These are phyloP conservation scores for Agaricus blazei DNA, from an alignment of 768 basidiomycete species.

Conservation along the genomic window DNA sequence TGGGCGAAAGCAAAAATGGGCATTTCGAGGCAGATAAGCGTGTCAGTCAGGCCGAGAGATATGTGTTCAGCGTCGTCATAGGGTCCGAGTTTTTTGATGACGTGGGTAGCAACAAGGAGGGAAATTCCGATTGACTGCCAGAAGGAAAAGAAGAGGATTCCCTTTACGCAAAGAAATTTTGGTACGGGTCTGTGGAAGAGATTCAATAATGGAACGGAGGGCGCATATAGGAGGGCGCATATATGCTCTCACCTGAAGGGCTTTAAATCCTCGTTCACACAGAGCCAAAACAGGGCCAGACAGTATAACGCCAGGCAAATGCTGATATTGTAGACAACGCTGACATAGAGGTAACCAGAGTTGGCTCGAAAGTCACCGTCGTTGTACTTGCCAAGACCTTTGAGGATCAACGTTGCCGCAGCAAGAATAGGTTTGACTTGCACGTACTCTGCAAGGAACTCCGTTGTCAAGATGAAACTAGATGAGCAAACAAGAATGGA, in stretches of 20 bases:
- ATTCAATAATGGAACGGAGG: slow-evolving; percentile 1
- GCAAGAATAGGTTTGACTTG: slow-evolving; percentile 93
- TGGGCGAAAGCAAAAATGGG: slow-evolving; percentile 95
- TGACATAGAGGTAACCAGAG: slow-evolving; percentile 91
- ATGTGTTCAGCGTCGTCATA: slow-evolving; percentile 88
- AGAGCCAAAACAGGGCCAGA: slow-evolving; percentile 95
- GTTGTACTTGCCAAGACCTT: slow-evolving; percentile 80
- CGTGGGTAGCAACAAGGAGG: slow-evolving; percentile 77
- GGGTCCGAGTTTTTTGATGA: slow-evolving; percentile 75
- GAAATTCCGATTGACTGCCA: slow-evolving; percentile 92
- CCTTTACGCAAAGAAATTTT: slow-evolving; percentile 98
- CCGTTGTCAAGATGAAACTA: background rate
- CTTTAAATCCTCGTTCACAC: slow-evolving; percentile 81
- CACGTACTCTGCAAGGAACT: slow-evolving; percentile 73
- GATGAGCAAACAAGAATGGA: slow-evolving; percentile 2
- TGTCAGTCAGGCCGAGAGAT: slow-evolving; percentile 85
- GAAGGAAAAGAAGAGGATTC: slow-evolving; percentile 97
- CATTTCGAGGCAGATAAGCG: slow-evolving; percentile 95
- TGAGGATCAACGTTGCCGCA: slow-evolving; percentile 76
- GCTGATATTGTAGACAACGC: slow-evolving; percentile 77
- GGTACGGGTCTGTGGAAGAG: slow-evolving; percentile 66
- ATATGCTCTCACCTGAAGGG: slow-evolving; percentile 65
- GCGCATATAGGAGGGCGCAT: background rate
- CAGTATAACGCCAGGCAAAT: slow-evolving; percentile 84
- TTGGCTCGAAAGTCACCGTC: slow-evolving; percentile 83